A percentile compares a stretch with the other conserved stretches of the same genome.
phyloP scores from a whole-genome alignment of 2,329 filamentous ascomycete genomes.

The Apiospora rasikravindrae region DNA sequence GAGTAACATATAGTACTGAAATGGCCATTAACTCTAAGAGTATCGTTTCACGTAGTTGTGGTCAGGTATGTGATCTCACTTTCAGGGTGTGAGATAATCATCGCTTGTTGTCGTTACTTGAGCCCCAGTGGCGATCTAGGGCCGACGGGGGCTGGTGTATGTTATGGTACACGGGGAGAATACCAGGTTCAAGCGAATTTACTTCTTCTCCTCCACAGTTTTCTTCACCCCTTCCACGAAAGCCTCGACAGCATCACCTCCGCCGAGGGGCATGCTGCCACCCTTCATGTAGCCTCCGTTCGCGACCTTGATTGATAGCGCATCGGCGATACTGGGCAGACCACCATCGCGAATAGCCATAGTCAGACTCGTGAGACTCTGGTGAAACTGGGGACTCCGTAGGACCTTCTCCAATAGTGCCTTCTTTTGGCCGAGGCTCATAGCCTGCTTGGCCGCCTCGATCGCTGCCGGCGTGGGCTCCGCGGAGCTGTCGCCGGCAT shows the following conservation, averaged over 20 bases:
- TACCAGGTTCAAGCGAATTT: background rate
- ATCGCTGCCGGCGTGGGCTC: conserved; percentile 73
- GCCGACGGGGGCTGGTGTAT: background rate
- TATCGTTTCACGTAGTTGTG: background rate
- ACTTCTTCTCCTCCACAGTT: conserved; percentile 67
- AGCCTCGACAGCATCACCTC: conserved; percentile 85
- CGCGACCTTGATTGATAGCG: conserved; percentile 77
- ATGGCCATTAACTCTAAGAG: background rate
- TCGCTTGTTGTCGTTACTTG: background rate
- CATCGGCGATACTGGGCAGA: conserved; percentile 86
- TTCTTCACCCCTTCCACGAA: conserved; percentile 90
- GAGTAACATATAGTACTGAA: too few species aligned
- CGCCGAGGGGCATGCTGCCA: conserved; percentile 82
- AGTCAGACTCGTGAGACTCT: conserved; percentile 84
- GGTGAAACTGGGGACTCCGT: conserved; percentile 87
- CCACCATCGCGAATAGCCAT: conserved; percentile 90
- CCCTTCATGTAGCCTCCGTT: conserved; percentile 84
- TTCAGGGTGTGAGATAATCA: background rate
- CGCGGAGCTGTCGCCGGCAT: conserved; percentile 59
- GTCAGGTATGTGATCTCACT: too few species aligned
- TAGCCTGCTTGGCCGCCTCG: conserved; percentile 74
- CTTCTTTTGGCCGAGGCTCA: conserved; percentile 80
- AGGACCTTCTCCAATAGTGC: conserved; percentile 80
- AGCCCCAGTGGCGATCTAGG: background rate
- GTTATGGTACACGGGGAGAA: background rate